Percentiles rank a stretch among this genome's conserved stretches.
phyloP scores from a whole-genome alignment of 2,329 filamentous ascomycete genomes.

The Iodosphaeria phyllophila region DNA sequence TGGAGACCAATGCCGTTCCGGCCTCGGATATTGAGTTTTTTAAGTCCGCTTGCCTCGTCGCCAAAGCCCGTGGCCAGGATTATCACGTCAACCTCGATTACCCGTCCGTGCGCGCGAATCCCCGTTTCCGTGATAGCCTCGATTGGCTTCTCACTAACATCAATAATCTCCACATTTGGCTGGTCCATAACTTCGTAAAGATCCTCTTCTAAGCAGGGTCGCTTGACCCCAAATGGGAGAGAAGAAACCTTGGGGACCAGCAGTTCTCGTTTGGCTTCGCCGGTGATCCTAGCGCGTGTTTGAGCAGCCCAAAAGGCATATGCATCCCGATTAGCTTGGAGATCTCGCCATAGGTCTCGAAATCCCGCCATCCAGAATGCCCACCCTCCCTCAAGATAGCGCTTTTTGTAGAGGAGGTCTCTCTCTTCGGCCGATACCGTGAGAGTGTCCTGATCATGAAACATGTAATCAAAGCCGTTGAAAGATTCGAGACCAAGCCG shows the following conservation, averaged over 20 bases:
- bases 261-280: neutral
- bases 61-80: neutral
- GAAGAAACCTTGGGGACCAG: neutral
- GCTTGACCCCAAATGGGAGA: neutral
- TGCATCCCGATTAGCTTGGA: constrained; percentile 25
- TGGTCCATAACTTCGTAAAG: neutral
- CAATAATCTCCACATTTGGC: neutral
- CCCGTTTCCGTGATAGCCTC: neutral
- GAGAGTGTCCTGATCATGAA: constrained; percentile 30
- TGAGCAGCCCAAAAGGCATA: constrained; percentile 35
- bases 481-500: constrained; percentile 30
- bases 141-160: neutral
- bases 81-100: neutral
- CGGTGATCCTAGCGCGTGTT: constrained; percentile 22
- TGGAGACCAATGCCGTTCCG: no score
- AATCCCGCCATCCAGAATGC: constrained; percentile 31
- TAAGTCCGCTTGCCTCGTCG: neutral
- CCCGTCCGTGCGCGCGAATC: neutral
- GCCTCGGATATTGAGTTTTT: neutral
- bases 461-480: constrained; percentile 38
- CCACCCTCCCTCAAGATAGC: constrained; percentile 32
- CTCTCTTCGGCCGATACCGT: constrained; percentile 29
- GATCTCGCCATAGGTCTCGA: constrained; percentile 25
- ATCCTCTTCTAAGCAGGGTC: neutral
- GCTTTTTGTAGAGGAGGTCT: constrained; percentile 23